phyloP scores from a whole-genome alignment of 2,329 filamentous ascomycete species.

The Penicillium corylophilum region DNA sequence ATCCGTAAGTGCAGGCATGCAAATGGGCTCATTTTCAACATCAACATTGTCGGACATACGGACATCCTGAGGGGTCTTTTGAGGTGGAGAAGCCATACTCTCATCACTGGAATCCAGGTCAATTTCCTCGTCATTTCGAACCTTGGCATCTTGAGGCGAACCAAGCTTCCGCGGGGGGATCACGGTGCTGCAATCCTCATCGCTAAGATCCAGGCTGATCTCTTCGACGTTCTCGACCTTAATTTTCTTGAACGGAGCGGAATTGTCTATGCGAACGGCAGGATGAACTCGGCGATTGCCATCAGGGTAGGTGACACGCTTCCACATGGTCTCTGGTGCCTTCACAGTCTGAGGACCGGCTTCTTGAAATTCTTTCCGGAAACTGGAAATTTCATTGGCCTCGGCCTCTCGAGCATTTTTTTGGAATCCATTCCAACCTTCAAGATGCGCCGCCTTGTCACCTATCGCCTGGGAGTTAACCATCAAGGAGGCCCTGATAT shows the following conservation, averaged over 20 bases:
- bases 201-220: constrained; percentile 38
- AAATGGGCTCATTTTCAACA: not conserved
- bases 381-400: not conserved
- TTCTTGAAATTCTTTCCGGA: not conserved
- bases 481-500: not conserved
- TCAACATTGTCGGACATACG: not conserved
- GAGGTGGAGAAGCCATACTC: not conserved
- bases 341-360: not conserved
- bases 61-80: not conserved
- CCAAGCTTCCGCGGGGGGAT: not conserved
- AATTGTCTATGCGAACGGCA: not conserved
- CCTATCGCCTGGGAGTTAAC: not conserved
- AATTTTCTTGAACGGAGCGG: not conserved
- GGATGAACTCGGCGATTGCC: not conserved
- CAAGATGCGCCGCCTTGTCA: not conserved
- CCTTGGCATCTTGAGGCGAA: not conserved
- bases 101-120: not conserved
- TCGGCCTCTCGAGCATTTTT: not conserved
- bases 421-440: not conserved
- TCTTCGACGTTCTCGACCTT: constrained; percentile 60
- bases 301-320: not conserved
- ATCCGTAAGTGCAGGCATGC: not conserved
- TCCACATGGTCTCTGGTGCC: not conserved
- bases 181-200: constrained; percentile 8
- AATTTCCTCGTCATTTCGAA: not conserved